A percentile compares a stretch with the other conserved stretches of the same genome.
Evolutionary conservation across 2,329 filamentous ascomycete genomes (phyloP).

Genomic region (Cercospora zeina): DNA sequence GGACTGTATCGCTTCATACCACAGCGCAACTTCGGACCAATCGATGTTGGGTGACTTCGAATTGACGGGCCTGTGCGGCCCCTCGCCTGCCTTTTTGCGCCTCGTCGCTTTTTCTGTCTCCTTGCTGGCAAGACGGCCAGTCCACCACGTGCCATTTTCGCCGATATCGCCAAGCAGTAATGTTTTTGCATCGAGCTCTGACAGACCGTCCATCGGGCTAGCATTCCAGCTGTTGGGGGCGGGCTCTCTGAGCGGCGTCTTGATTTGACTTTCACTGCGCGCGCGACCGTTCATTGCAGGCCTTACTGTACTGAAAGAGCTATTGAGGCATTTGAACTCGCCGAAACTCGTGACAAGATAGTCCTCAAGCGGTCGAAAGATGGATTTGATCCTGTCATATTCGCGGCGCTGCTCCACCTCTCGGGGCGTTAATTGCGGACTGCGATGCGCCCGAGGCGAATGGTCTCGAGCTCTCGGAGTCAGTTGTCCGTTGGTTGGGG

Average conservation of each 20-base stretch:
- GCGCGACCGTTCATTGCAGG: constrained; percentile 42
- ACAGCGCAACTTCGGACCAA: constrained; percentile 69
- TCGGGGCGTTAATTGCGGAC: constrained; percentile 32
- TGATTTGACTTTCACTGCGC: constrained; percentile 49
- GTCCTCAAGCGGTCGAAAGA: constrained; percentile 76
- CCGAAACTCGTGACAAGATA: constrained; percentile 71
- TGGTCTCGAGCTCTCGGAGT: constrained; percentile 10
- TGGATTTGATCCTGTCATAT: constrained; percentile 52
- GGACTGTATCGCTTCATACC: constrained; percentile 71
- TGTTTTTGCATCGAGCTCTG: constrained; percentile 72
- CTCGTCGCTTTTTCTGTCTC: constrained; percentile 34
- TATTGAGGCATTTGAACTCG: constrained; percentile 71
- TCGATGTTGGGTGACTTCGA: constrained; percentile 69
- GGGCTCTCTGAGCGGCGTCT: constrained; percentile 41
- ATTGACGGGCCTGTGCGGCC: constrained; percentile 49
- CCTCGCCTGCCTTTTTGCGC: constrained; percentile 37
- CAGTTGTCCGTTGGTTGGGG: constrained; percentile 27
- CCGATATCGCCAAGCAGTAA: constrained; percentile 72
- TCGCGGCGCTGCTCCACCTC: constrained; percentile 36
- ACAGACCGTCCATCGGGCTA: constrained; percentile 48
- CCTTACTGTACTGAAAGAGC: constrained; percentile 65
- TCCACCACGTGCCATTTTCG: constrained; percentile 83
- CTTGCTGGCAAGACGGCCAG: constrained; percentile 54
- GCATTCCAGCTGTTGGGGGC: constrained; percentile 22
- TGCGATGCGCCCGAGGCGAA: constrained; percentile 31